Evolutionary conservation across 2,329 filamentous ascomycete species (phyloP).

Genomic region (Ascochyta rabiei): DNA sequence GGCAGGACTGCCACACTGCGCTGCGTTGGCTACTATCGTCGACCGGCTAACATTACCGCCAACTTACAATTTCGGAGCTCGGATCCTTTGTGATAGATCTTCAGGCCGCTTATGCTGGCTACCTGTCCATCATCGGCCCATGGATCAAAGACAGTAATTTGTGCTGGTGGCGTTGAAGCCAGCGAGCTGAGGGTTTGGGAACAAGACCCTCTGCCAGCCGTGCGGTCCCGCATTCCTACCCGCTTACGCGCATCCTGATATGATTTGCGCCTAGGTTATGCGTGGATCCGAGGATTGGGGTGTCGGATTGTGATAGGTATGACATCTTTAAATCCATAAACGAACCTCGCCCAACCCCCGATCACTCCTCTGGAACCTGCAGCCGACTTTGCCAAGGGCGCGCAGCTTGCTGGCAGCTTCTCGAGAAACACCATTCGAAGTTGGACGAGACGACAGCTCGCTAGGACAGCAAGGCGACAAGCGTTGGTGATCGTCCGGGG

Average conservation of each 20-base stretch:
- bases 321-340: constrained; percentile 36
- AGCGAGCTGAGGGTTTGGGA: constrained; percentile 25
- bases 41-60: constrained; percentile 27
- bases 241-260: constrained; percentile 29
- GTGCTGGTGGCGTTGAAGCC: constrained; percentile 27
- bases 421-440: constrained; percentile 5
- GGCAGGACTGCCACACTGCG: constrained; percentile 20
- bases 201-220: constrained; percentile 20
- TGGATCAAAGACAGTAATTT: constrained; percentile 13
- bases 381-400: constrained; percentile 1
- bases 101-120: constrained; percentile 11
- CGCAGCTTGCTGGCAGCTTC: constrained; percentile 7
- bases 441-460: neutral
- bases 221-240: constrained; percentile 18
- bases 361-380: constrained; percentile 15
- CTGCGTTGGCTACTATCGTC: constrained; percentile 24
- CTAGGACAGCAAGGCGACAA: constrained; percentile 12
- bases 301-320: constrained; percentile 36
- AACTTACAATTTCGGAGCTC: constrained; percentile 32
- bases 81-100: constrained; percentile 7
- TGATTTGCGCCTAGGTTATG: constrained; percentile 40
- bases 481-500: constrained; percentile 24
- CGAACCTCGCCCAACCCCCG: constrained; percentile 24
- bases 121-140: constrained; percentile 11
- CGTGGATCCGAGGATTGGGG: constrained; percentile 38